Base-by-base conservation (phyloP, 495 filamentous ascomycete species). In the Tuber brumale region DNA sequence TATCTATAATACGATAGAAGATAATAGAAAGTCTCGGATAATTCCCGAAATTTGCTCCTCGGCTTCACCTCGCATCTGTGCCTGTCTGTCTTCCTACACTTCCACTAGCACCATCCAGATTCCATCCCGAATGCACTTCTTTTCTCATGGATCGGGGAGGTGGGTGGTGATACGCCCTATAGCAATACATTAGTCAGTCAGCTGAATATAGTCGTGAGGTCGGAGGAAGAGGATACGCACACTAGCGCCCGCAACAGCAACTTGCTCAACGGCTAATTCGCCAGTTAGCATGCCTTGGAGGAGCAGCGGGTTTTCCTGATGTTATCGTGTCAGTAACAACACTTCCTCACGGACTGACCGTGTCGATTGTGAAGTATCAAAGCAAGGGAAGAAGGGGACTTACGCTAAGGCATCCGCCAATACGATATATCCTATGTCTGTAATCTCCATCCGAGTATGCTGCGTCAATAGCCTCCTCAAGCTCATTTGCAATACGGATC, bases 361-460 rank as follows among this genome's bases (percentile, higher is more conserved):
- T 18, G 3, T 1, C 48, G 14, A 31, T 31, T 31, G 57, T 66
- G 3, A 45, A 31, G 31, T 12, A 27, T 41, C 37, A 42, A 14
- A 27, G n/a, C 18, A 12, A 69, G 57, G 27, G 14, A 31, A 6
- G 10, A 18, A 2, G 23, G 10, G 18, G 48, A 70, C 6, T 69
- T 70, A 79, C 78, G 73, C 70, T 79, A 41, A 80, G 39, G 61
- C 72, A 79, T 12, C 78, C 78, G 9, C 78, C 78, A 27, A 80
- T 48, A 6, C 10, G 45, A 69, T 80, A 80, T 7, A 80, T 75
- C 57, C 78, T 70, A 41, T 79, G 77, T 23, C 78, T 73, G 66
- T 80, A 80, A 71, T 80, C 78, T 44, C 72, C 76, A 42, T 73
- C 76, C 10, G 76, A 23, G 70, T 79, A 80, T 46, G 78, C 78